Conservation (phyloP, 73 alveolate genomes). For the Tetrahymena thermophila region DNA sequence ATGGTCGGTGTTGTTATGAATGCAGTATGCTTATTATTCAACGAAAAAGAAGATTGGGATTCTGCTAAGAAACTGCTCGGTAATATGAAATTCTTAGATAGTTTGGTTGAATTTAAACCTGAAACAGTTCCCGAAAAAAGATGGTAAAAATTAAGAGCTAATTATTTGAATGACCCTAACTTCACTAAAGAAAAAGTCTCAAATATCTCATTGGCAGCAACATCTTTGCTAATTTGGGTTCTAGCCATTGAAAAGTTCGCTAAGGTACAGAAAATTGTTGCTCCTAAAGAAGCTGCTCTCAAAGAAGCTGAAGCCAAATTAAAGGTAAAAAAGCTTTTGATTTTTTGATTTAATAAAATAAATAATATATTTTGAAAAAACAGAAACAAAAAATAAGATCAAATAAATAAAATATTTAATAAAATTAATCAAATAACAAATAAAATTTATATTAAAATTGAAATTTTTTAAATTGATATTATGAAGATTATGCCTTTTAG, state of each 20-base stretch:
- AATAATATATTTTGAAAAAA: too few species aligned
- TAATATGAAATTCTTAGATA: slow-evolving; percentile 68
- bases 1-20: slow-evolving; percentile 86
- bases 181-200: slow-evolving; percentile 63
- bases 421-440: too few species aligned
- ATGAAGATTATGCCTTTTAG: not conserved
- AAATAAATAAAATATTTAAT: too few species aligned
- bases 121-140: slow-evolving; percentile 65
- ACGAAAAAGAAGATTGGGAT: slow-evolving; percentile 82
- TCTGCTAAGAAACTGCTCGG: slow-evolving; percentile 81
- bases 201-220: slow-evolving; percentile 70
- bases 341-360: slow-evolving; percentile 49
- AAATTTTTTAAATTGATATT: too few species aligned
- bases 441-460: too few species aligned
- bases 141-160: slow-evolving; percentile 53
- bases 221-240: slow-evolving; percentile 74
- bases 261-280: slow-evolving; percentile 77
- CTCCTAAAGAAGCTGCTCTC: slow-evolving; percentile 94
- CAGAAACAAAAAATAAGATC: too few species aligned
- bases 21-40: slow-evolving; percentile 87
- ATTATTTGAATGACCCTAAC: slow-evolving; percentile 62
- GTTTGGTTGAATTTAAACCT: slow-evolving; percentile 69
- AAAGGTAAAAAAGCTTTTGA: slow-evolving; percentile 42
- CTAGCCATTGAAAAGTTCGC: slow-evolving; percentile 87
- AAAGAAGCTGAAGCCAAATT: slow-evolving; percentile 88